Evolutionary conservation across 2,329 filamentous ascomycete species (phyloP).

Genomic region (Cordyceps javanica): DNA sequence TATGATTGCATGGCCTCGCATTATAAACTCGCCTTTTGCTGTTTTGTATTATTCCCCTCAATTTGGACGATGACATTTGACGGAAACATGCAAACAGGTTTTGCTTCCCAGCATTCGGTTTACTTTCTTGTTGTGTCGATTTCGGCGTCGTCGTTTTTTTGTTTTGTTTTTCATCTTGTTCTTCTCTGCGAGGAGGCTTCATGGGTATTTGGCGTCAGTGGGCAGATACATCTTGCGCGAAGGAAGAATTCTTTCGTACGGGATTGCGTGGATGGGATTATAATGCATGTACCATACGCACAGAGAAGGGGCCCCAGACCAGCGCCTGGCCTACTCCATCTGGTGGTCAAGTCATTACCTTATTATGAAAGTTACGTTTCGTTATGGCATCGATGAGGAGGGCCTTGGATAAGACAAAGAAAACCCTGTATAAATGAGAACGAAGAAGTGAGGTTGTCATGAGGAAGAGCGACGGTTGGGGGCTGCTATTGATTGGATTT

Average conservation of each 20-base stretch:
- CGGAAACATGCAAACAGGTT: constrained; percentile 8
- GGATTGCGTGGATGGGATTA: constrained; percentile 7
- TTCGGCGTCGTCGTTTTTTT: background rate
- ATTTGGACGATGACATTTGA: background rate
- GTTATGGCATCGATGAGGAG: background rate
- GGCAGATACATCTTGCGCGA: constrained; percentile 9
- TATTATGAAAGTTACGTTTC: constrained; percentile 2
- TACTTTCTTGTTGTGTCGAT: background rate
- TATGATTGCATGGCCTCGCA: background rate
- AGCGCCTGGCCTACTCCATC: background rate
- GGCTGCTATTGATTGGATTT: background rate
- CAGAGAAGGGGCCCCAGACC: background rate
- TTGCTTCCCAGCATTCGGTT: background rate
- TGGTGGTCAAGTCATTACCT: background rate
- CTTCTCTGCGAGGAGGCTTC: background rate
- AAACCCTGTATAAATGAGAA: constrained; percentile 6
- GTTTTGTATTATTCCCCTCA: background rate
- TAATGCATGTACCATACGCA: constrained; percentile 8
- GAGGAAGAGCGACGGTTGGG: background rate
- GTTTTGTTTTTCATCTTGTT: constrained; percentile 1
- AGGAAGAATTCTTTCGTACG: background rate
- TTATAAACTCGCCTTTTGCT: constrained; percentile 10
- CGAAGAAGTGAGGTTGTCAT: background rate
- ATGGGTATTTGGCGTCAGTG: constrained; percentile 9
- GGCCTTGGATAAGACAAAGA: constrained; percentile 3